Conservation (phyloP, 768 basidiomycete genomes). For the Lentinula aciculospora region DNA sequence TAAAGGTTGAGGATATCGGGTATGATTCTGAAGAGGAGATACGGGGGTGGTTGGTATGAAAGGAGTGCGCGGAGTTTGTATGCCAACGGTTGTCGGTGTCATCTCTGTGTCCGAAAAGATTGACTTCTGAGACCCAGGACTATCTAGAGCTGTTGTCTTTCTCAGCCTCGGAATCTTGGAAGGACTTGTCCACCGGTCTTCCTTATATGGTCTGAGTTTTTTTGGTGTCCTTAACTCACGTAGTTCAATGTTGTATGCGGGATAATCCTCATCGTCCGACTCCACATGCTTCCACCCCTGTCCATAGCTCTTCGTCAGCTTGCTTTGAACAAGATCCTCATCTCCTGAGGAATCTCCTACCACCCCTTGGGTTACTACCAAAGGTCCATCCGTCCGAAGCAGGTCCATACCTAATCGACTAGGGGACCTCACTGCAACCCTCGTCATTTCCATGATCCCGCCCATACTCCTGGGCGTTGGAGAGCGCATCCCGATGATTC, state of each 20-base stretch:
- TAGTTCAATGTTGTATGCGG: not conserved
- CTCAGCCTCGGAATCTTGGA: not conserved
- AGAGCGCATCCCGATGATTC: not conserved
- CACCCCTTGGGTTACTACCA: not conserved
- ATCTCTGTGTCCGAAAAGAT: not conserved
- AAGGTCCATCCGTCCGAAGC: not conserved
- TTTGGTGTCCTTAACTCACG: not conserved
- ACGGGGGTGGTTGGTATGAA: not conserved
- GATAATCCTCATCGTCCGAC: not conserved
- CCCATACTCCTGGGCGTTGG: not conserved
- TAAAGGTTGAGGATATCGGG: not conserved
- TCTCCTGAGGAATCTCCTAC: not conserved
- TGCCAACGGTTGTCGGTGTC: not conserved
- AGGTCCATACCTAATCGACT: not conserved
- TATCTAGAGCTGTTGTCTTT: not conserved
- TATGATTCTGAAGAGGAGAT: not conserved
- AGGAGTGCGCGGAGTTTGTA: not conserved
- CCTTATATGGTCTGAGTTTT: not conserved
- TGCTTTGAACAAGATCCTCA: not conserved
- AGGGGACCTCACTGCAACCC: not conserved
- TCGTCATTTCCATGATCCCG: not conserved
- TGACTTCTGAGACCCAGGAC: not conserved
- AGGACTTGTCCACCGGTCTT: not conserved
- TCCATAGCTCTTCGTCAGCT: not conserved
- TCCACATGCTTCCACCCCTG: not conserved